phyloP scores from a whole-genome alignment of 2,329 filamentous ascomycete species.

The Fusarium avenaceum region DNA sequence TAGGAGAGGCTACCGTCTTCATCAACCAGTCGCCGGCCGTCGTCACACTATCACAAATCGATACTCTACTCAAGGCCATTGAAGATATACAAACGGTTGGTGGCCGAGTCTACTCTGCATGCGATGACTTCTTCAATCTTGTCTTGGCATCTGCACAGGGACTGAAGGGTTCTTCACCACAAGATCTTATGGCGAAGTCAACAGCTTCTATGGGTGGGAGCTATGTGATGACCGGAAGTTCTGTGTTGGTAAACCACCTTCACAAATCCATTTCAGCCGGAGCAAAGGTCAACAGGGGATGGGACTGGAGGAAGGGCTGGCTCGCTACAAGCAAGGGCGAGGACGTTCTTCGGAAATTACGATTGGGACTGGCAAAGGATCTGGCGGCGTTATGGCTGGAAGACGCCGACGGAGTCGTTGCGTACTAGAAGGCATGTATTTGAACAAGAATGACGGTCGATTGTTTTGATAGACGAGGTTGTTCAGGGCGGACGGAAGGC shows the following conservation, averaged over 20 bases:
- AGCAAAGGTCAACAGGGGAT: constrained; percentile 70
- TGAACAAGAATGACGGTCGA: constrained; percentile 28
- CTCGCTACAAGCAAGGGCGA: constrained; percentile 72
- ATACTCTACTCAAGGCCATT: constrained; percentile 79
- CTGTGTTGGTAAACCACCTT: constrained; percentile 74
- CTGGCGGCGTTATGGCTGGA: constrained; percentile 77
- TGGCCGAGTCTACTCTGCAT: constrained; percentile 77
- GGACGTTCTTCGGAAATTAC: constrained; percentile 79
- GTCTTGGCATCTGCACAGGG: constrained; percentile 79
- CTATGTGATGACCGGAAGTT: constrained; percentile 80
- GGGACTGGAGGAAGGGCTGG: constrained; percentile 87
- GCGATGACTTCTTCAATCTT: constrained; percentile 82
- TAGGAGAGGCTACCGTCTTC: constrained; percentile 87
- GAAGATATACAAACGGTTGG: constrained; percentile 85
- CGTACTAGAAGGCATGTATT: constrained; percentile 53
- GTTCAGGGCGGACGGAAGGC: constrained; percentile 28
- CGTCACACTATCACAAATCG: constrained; percentile 80
- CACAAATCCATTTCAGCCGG: constrained; percentile 71
- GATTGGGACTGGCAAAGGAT: constrained; percentile 80
- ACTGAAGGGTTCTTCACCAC: constrained; percentile 72
- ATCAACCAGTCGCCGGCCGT: constrained; percentile 68
- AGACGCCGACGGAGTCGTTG: constrained; percentile 70
- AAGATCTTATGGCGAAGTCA: constrained; percentile 74
- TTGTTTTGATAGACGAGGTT: constrained; percentile 24
- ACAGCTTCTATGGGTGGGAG: constrained; percentile 67